Conservation (phyloP, 805 yeast species). For the Tetrapisispora pingtungensis region DNA sequence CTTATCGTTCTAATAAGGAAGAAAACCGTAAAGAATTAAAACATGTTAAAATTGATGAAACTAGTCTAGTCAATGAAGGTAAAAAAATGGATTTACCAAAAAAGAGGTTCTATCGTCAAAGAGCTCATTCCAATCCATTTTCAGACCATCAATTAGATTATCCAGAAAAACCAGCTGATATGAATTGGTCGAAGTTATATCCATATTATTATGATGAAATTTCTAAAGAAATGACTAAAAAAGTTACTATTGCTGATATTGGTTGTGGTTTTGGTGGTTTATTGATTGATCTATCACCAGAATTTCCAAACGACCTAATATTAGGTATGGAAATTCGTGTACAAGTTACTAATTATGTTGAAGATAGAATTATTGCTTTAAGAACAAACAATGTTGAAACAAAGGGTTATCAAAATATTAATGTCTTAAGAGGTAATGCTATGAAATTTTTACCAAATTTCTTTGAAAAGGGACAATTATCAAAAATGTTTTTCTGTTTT, state of each 20-base stretch:
- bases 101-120: constrained; percentile 83
- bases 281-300: constrained; percentile 66
- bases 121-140: constrained; percentile 97
- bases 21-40: constrained; percentile 38
- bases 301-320: constrained; percentile 61
- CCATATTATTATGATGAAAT: constrained; percentile 46
- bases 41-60: constrained; percentile 36
- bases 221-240: constrained; percentile 32
- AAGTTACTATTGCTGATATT: constrained; percentile 84
- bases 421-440: constrained; percentile 88
- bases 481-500: constrained; percentile 94
- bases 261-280: constrained; percentile 98
- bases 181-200: constrained; percentile 79
- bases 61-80: constrained; percentile 7
- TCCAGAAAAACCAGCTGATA: constrained; percentile 66
- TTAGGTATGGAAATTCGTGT: constrained; percentile 97
- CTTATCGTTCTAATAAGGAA: constrained; percentile 39
- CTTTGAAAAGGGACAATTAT: constrained; percentile 69
- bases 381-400: constrained; percentile 36
- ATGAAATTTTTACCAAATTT: constrained; percentile 97
- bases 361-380: constrained; percentile 86
- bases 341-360: constrained; percentile 94
- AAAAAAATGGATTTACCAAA: constrained; percentile 50
- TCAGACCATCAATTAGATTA: constrained; percentile 90
- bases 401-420: constrained; percentile 62